phyloP scores from a whole-genome alignment of 1,284 basidiomycete species.

The Mycena citricolor region DNA sequence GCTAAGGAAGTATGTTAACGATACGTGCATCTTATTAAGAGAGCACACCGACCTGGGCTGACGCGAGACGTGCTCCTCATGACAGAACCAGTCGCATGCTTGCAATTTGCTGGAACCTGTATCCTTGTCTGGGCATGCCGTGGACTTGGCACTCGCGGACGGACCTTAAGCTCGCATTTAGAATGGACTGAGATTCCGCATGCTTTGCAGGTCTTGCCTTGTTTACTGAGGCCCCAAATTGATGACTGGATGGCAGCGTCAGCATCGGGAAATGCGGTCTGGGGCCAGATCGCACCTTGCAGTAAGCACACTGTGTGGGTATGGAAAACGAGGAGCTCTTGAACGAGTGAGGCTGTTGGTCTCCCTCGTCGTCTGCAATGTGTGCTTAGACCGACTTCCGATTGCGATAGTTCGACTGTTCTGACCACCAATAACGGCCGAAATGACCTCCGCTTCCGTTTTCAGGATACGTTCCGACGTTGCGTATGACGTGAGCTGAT shows the following conservation, averaged over 20 bases:
- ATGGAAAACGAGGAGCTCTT: constrained; percentile 84
- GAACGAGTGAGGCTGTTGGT: constrained; percentile 71
- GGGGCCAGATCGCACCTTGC: constrained; percentile 52
- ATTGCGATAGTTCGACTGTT: constrained; percentile 10
- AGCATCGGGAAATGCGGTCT: background rate
- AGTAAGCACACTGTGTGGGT: constrained; percentile 77
- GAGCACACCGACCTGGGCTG: constrained; percentile 27
- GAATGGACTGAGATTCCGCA: constrained; percentile 80
- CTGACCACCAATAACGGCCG: constrained; percentile 64
- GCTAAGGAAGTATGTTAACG: constrained; percentile 22
- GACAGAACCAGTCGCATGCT: constrained; percentile 8
- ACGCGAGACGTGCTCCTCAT: constrained; percentile 26
- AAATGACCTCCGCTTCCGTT: constrained; percentile 62
- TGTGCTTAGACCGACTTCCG: constrained; percentile 6
- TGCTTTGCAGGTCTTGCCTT: constrained; percentile 79
- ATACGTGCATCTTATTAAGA: constrained; percentile 7
- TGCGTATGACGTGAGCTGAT: constrained; percentile 56
- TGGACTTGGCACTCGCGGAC: constrained; percentile 18
- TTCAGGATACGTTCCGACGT: constrained; percentile 54
- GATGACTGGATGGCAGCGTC: constrained; percentile 51
- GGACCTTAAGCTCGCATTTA: constrained; percentile 84
- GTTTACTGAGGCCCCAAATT: constrained; percentile 84
- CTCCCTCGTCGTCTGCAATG: constrained; percentile 66
- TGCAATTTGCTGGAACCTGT: constrained; percentile 76
- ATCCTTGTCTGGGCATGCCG: constrained; percentile 6